These are phyloP conservation scores for Neurospora terricola DNA, from an alignment of 495 filamentous ascomycete genomes.

Conservation along the genomic window DNA sequence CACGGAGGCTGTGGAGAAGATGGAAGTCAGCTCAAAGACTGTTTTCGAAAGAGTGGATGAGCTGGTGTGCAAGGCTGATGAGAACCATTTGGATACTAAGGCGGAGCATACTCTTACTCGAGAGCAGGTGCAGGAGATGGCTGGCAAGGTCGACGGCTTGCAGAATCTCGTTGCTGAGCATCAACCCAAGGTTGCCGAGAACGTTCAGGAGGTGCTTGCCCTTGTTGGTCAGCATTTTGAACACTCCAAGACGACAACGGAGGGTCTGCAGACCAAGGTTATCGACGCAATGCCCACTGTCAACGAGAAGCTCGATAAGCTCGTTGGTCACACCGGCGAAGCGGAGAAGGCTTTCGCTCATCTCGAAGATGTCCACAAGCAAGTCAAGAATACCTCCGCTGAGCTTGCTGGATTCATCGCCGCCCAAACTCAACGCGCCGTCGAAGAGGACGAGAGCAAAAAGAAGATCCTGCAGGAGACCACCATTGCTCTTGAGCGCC, in stretches of 20 bases:
- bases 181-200: constrained; percentile 74
- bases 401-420: constrained; percentile 81
- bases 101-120: constrained; percentile 67
- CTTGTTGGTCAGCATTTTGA: constrained; percentile 77
- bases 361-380: constrained; percentile 71
- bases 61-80: constrained; percentile 65
- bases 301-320: constrained; percentile 76
- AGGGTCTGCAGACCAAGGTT: constrained; percentile 44
- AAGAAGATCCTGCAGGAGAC: constrained; percentile 76
- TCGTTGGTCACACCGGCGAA: constrained; percentile 61
- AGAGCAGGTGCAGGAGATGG: constrained; percentile 60
- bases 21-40: constrained; percentile 63
- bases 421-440: constrained; percentile 65
- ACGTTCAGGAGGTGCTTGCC: constrained; percentile 70
- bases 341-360: constrained; percentile 41
- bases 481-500: constrained; percentile 67
- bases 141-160: constrained; percentile 62
- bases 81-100: constrained; percentile 60
- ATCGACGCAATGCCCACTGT: constrained; percentile 45
- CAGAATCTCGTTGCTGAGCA: constrained; percentile 68
- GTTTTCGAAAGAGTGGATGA: constrained; percentile 72
- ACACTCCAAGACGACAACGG: constrained; percentile 42
- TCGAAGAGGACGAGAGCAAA: constrained; percentile 68
- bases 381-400: constrained; percentile 76
- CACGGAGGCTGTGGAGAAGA: constrained; percentile 73